Percentiles rank a stretch among this genome's conserved stretches.
Conservation (phyloP, 2,329 filamentous ascomycete genomes). For the Aureobasidium sp. region DNA sequence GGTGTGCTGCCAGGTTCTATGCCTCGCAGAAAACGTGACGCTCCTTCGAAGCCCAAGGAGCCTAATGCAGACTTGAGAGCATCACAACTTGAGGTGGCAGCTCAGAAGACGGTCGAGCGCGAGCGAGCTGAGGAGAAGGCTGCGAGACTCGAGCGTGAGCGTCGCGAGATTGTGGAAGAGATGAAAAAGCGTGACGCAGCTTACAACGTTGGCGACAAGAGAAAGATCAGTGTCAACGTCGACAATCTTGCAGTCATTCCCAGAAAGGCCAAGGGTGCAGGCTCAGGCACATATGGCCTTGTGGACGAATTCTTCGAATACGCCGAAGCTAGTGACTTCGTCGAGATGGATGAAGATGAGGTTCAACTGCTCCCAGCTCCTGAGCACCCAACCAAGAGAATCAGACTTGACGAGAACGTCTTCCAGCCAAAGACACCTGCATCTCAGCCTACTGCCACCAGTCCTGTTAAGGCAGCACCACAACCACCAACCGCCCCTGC, state of each 20-base stretch:
- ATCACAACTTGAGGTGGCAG: neutral
- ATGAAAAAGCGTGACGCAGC: neutral
- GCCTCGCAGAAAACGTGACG: neutral
- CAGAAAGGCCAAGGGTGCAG: constrained; percentile 14
- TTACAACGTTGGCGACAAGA: constrained; percentile 16
- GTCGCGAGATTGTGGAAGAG: neutral
- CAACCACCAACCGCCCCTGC: neutral
- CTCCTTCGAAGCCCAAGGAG: constrained; percentile 13
- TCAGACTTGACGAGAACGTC: constrained; percentile 18
- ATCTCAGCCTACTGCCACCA: neutral
- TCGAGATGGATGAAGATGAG: constrained; percentile 15
- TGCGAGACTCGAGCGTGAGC: constrained; percentile 12
- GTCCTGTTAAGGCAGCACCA: constrained; percentile 10
- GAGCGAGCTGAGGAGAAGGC: constrained; percentile 13
- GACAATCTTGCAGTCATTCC: constrained; percentile 20
- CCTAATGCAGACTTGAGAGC: constrained; percentile 13
- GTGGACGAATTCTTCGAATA: constrained; percentile 19
- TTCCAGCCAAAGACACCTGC: constrained; percentile 16
- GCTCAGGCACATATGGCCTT: constrained; percentile 17
- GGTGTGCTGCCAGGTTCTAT: neutral
- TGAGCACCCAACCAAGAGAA: constrained; percentile 16
- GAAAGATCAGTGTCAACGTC: constrained; percentile 17
- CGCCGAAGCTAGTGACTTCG: constrained; percentile 13
- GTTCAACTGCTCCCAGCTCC: constrained; percentile 7
- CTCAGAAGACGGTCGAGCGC: constrained; percentile 5